A percentile compares a stretch with the other conserved stretches of the same genome.
These are phyloP conservation scores for Aspergillus pseudoterreus DNA, from an alignment of 2,329 filamentous ascomycete species.

Conservation along the genomic window DNA sequence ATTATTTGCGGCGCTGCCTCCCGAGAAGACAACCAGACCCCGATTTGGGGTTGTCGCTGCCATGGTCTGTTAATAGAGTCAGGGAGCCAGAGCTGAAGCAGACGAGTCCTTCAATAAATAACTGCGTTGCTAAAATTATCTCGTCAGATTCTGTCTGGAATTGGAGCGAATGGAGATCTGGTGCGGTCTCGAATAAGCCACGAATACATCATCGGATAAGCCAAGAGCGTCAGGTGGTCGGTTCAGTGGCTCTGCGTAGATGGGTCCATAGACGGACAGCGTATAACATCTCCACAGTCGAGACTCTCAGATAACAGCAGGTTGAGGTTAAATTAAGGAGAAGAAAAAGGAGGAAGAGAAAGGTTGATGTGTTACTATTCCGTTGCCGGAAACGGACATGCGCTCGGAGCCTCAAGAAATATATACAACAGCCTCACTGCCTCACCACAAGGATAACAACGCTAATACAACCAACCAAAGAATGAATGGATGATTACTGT, in stretches of 20 bases:
- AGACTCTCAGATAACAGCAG: not conserved
- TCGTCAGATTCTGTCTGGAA: not conserved
- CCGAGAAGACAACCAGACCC: conserved; percentile 82
- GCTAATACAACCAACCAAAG: too few species aligned
- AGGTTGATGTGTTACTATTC: not conserved
- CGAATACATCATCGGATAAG: not conserved
- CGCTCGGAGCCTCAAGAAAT: not conserved
- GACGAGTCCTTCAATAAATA: not conserved
- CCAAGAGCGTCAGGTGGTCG: not conserved
- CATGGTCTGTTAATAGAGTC: not conserved
- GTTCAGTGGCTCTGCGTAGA: not conserved
- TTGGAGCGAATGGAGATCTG: not conserved
- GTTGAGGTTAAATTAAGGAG: not conserved
- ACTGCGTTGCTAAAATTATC: not conserved
- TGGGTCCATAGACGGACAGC: not conserved
- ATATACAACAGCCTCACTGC: not conserved
- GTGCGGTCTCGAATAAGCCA: conserved; percentile 1
- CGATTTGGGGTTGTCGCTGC: conserved; percentile 20
- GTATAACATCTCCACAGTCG: not conserved
- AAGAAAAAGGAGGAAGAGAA: not conserved
- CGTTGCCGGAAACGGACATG: not conserved
- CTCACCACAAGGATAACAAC: too few species aligned
- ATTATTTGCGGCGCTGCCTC: conserved; percentile 90
- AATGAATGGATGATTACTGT: not conserved
- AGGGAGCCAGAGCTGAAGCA: not conserved